These are phyloP conservation scores for Fusarium zealandicum DNA, from an alignment of 2,329 filamentous ascomycete species.

Conservation along the genomic window DNA sequence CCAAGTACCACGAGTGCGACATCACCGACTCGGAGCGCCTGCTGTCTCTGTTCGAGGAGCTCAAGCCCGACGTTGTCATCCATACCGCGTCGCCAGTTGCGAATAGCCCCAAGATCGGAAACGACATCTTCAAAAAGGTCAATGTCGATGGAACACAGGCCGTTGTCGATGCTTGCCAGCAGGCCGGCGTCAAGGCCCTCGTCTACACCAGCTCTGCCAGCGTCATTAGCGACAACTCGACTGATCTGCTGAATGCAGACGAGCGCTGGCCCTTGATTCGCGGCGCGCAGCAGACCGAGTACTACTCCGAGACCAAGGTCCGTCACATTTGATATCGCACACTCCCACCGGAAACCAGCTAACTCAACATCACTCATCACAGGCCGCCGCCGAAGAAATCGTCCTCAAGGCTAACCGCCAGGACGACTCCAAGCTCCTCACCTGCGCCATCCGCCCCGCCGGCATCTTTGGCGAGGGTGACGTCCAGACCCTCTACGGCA, in stretches of 20 bases:
- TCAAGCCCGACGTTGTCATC: constrained; percentile 82
- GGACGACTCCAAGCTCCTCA: constrained; percentile 68
- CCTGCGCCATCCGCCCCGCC: constrained; percentile 82
- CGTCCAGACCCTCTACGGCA: constrained; percentile 73
- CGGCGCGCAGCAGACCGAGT: constrained; percentile 74
- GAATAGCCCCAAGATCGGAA: constrained; percentile 61
- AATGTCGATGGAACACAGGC: constrained; percentile 87
- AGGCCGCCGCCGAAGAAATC: constrained; percentile 80
- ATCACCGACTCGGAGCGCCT: constrained; percentile 73
- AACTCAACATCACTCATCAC: not conserved
- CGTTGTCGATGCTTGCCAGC: constrained; percentile 76
- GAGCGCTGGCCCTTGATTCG: constrained; percentile 81
- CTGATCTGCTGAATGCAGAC: constrained; percentile 82
- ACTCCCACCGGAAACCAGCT: not conserved
- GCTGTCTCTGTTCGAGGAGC: constrained; percentile 66
- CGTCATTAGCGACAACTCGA: constrained; percentile 81
- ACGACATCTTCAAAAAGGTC: constrained; percentile 76
- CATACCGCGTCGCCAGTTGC: constrained; percentile 82
- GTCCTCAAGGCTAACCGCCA: constrained; percentile 78
- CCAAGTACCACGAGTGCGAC: constrained; percentile 76
- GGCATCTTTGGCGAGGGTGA: constrained; percentile 94
- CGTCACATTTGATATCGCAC: not conserved
- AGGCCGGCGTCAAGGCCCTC: constrained; percentile 77
- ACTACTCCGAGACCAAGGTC: constrained; percentile 92
- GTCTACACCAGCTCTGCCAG: constrained; percentile 93